phyloP scores from a whole-genome alignment of 768 basidiomycete species.

The Candolleomyces aberdarensis region DNA sequence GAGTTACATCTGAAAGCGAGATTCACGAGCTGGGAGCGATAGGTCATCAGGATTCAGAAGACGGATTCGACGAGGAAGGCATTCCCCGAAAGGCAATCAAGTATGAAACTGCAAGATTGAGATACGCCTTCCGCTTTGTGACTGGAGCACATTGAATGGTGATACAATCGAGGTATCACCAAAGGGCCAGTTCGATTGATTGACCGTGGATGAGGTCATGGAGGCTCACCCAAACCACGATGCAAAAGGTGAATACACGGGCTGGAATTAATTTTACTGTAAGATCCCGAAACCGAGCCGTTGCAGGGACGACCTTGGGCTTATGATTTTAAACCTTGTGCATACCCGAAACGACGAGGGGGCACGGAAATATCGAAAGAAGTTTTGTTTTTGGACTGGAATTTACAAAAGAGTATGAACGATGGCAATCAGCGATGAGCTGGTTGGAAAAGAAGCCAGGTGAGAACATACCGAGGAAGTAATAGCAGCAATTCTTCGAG shows the following conservation, averaged over 20 bases:
- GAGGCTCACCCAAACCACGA: too few relatives aligned
- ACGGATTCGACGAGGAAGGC: constrained; percentile 20
- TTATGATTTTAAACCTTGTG: constrained; percentile 8
- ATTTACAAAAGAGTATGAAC: not conserved
- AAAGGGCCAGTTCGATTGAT: too few relatives aligned
- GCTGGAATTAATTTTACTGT: too few relatives aligned
- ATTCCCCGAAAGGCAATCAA: constrained; percentile 30
- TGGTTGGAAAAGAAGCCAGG: not conserved
- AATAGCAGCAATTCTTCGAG: constrained; percentile 3
- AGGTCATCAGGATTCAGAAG: constrained; percentile 15
- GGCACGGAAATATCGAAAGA: not conserved
- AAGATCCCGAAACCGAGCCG: not conserved
- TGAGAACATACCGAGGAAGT: not conserved
- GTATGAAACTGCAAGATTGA: not conserved
- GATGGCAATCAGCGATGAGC: not conserved
- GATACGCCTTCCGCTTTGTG: not conserved
- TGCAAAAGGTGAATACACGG: too few relatives aligned
- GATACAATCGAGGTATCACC: not conserved
- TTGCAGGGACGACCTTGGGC: not conserved
- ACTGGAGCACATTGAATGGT: not conserved
- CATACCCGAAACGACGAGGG: constrained; percentile 2
- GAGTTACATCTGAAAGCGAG: constrained; percentile 10
- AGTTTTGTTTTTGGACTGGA: not conserved
- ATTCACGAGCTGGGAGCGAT: constrained; percentile 4
- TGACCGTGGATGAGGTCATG: too few relatives aligned